Evolutionary conservation across 129 eudicot genomes (phyloP), one percentile per base, ranked within the genome.

Genomic region (Flaveria brownii): DNA sequence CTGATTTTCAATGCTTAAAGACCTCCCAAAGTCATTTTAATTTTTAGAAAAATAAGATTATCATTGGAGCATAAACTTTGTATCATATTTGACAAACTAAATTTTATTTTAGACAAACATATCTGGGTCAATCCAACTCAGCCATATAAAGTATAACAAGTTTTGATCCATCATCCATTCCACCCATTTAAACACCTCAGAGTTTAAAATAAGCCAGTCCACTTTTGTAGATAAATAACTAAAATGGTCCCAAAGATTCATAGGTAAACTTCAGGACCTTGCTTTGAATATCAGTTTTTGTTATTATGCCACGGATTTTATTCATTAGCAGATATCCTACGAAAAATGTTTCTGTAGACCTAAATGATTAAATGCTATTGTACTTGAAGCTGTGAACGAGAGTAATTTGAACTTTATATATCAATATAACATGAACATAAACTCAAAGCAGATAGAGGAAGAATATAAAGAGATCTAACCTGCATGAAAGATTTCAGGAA

Each of bases 401-500:
- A 4, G 59, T n/a, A 52, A n/a, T n/a, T 16, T 52, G 59, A 52
- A n/a, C 5, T n/a, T n/a, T 52, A 52, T 52, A n/a, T n/a, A 4
- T 16, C 22, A 2, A n/a, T n/a, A 16, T 1, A 20, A 52, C 59
- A 52, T 52, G 59, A 52, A 52, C 59, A 52, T 15, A 5, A 52
- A 52, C 22, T 52, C 59, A n/a, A 52, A 5, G 26, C 28, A 56
- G 26, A 23, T 60, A 25, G 39, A 68, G 20, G 30, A 72, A 57
- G 41, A 81, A 60, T 77, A 60, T 33, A 36, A 79, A 20, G 26
- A 61, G 9, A 30, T 28, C 13, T 45, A 76, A 91, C 98, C 98
- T 93, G 97, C 97, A 93, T 93, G 84, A 93, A 91, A 63, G 98
- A 93, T 86, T 87, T 91, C 72, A 93, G 77, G 66, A 93, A 86